Evolutionary conservation across 305 asterid genomes (phyloP).

Genomic region (Fraxinus baroniana): DNA sequence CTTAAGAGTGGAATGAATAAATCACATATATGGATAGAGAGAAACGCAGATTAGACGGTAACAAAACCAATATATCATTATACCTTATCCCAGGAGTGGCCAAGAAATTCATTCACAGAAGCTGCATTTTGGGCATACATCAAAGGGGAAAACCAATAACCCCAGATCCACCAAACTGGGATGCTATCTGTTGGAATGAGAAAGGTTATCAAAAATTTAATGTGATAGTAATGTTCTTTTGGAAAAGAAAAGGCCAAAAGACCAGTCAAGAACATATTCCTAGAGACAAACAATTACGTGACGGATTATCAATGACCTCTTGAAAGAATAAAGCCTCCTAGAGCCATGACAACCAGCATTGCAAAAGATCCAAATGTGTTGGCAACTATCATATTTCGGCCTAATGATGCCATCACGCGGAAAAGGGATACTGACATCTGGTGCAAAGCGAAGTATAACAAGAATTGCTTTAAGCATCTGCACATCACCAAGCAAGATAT

Average conservation of each 20-base stretch:
- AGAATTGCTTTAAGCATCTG: constrained; percentile 65
- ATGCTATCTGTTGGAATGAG: constrained; percentile 58
- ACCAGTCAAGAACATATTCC: background rate
- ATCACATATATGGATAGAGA: background rate
- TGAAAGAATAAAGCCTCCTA: constrained; percentile 75
- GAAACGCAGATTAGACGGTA: background rate
- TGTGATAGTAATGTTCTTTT: background rate
- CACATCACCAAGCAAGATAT: constrained; percentile 22
- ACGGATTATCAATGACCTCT: constrained; percentile 47
- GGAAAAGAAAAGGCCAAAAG: background rate
- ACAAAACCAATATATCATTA: background rate
- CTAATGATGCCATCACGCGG: constrained; percentile 80
- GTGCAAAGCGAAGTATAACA: constrained; percentile 64
- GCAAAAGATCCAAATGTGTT: constrained; percentile 84
- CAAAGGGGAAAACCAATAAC: constrained; percentile 83
- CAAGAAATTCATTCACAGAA: constrained; percentile 78
- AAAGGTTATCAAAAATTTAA: constrained; percentile 20
- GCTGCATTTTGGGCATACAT: constrained; percentile 88
- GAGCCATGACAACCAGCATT: constrained; percentile 75
- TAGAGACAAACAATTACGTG: background rate
- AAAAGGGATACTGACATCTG: constrained; percentile 78
- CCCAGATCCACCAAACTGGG: constrained; percentile 91
- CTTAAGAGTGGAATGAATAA: background rate
- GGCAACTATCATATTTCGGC: constrained; percentile 76
- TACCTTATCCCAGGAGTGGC: constrained; percentile 82